Evolutionary conservation across 2,329 filamentous ascomycete genomes (phyloP).

Genomic region (Gnomoniopsis sp.): DNA sequence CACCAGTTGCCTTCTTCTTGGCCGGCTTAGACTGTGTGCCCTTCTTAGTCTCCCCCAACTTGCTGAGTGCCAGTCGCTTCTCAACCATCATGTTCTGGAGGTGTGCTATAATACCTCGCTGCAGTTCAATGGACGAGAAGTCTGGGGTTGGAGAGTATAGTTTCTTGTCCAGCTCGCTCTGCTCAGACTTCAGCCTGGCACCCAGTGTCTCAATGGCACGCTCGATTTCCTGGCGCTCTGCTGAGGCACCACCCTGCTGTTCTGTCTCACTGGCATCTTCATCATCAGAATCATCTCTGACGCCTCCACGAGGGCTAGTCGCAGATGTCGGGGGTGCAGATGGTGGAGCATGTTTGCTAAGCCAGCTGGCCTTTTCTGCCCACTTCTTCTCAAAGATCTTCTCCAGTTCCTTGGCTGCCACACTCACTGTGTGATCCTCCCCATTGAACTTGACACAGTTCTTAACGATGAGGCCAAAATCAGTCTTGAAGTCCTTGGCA

Average conservation of each 20-base stretch:
- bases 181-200: conserved; percentile 52
- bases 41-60: conserved; percentile 56
- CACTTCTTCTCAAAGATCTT: conserved; percentile 73
- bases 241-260: conserved; percentile 40
- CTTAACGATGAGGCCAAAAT: conserved; percentile 76
- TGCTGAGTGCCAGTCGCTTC: conserved; percentile 63
- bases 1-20: conserved; percentile 44
- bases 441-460: conserved; percentile 93
- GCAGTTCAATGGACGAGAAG: conserved; percentile 50
- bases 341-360: conserved; percentile 65
- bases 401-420: conserved; percentile 69
- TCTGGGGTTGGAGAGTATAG: conserved; percentile 49
- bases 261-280: conserved; percentile 64
- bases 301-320: conserved; percentile 61
- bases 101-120: conserved; percentile 59
- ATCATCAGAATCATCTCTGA: conserved; percentile 70
- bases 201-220: conserved; percentile 50
- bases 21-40: conserved; percentile 51
- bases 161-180: conserved; percentile 53
- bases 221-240: conserved; percentile 38
- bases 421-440: conserved; percentile 68
- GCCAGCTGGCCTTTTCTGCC: conserved; percentile 75
- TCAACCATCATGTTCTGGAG: conserved; percentile 71
- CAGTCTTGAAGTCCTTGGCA: conserved; percentile 80
- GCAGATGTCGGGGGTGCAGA: conserved; percentile 41